These are phyloP conservation scores for Drosera capensis DNA, from an alignment of 148 eudicot species.

Conservation along the genomic window DNA sequence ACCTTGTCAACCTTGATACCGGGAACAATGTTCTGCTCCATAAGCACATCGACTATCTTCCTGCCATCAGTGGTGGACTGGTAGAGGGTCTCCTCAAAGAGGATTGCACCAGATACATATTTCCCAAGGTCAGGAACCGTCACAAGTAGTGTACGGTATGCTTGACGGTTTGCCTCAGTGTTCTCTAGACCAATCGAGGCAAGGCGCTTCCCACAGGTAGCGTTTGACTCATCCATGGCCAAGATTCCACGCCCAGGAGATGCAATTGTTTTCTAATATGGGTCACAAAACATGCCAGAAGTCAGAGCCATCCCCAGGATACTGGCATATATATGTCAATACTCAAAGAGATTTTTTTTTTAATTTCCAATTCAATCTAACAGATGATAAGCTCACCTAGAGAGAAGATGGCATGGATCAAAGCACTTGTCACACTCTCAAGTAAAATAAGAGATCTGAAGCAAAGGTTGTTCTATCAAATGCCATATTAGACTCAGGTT, in stretches of 20 bases:
- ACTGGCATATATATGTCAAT: neutral
- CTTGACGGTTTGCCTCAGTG: conserved; percentile 41
- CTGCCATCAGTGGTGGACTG: conserved; percentile 31
- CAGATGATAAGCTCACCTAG: no score
- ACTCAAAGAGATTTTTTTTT: neutral
- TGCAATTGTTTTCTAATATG: conserved; percentile 27
- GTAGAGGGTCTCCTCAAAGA: conserved; percentile 38
- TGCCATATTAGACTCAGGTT: no score
- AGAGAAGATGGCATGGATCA: no score
- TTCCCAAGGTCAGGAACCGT: conserved; percentile 33
- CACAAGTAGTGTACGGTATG: conserved; percentile 33
- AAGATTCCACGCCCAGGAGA: conserved; percentile 42
- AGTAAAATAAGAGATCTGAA: no score
- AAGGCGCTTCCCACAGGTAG: conserved; percentile 38
- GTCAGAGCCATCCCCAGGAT: neutral
- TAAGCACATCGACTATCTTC: conserved; percentile 32
- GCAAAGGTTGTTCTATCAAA: no score
- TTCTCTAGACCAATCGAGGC: conserved; percentile 36
- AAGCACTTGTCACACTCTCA: no score
- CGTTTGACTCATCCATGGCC: conserved; percentile 44
- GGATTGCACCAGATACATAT: conserved; percentile 38
- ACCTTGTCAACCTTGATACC: conserved; percentile 48
- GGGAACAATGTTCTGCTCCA: conserved; percentile 30
- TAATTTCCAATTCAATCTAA: no score
- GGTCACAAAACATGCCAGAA: neutral